Conservation (phyloP, 352 stramenopile genomes). For the Phytophthora constricta region DNA sequence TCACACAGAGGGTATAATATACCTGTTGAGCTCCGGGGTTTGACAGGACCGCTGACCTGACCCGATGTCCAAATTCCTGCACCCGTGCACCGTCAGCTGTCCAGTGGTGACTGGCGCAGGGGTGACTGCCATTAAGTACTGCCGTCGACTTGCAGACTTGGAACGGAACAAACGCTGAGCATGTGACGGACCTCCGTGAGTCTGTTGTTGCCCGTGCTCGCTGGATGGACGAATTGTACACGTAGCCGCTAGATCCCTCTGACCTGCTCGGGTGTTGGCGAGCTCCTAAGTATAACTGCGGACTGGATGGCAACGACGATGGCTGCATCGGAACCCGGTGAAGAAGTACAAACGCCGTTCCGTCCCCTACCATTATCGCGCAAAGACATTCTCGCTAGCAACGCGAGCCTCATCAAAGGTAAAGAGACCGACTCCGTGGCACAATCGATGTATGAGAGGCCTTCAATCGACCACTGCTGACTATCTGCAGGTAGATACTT, state of each 20-base stretch:
- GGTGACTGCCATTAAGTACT: conserved; percentile 61
- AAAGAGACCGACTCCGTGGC: too few relatives aligned
- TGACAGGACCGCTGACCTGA: too few relatives aligned
- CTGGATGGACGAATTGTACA: too few relatives aligned
- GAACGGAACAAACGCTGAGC: conserved; percentile 66
- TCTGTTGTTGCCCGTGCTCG: conserved; percentile 53
- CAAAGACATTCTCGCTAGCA: conserved; percentile 25
- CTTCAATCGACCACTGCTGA: conserved; percentile 86
- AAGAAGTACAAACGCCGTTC: conserved; percentile 69
- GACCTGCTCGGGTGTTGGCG: too few relatives aligned
- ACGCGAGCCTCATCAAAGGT: conserved; percentile 14
- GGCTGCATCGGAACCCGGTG: conserved; percentile 62
- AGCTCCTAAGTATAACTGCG: too few relatives aligned
- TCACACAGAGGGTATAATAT: too few relatives aligned
- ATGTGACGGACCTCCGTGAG: conserved; percentile 49
- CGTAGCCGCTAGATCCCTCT: too few relatives aligned
- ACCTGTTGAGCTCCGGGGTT: too few relatives aligned
- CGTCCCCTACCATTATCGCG: conserved; percentile 57
- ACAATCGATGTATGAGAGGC: too few relatives aligned
- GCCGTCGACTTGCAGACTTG: conserved; percentile 60
- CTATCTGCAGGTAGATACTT: conserved; percentile 58
- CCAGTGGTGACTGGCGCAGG: conserved; percentile 55
- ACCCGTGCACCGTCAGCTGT: conserved; percentile 57
- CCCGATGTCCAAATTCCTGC: conserved; percentile 57
- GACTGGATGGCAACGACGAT: conserved; percentile 62